Base-by-base conservation (phyloP, 495 filamentous ascomycete genomes). In the Glonium stellatum region DNA sequence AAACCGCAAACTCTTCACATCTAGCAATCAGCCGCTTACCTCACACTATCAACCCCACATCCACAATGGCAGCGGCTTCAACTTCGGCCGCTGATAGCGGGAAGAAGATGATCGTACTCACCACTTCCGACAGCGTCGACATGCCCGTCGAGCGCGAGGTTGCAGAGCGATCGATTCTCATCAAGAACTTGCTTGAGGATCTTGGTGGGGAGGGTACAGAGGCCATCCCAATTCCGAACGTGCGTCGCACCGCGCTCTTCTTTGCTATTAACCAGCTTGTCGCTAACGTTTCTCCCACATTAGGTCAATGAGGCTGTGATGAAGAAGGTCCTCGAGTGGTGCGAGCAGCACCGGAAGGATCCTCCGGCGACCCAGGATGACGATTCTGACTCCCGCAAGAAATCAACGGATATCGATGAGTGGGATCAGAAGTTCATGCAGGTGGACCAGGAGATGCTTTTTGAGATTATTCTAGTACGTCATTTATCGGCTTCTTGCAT, bases 341-440 rank as follows among this genome's bases (percentile, higher is more conserved):
- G 93, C 73, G 82, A 84, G 64, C 90, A 97, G 69, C 93, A 98
- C 82, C 86, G 87, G 72, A 82, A 82, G 68, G 93, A 98, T 72
- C 88, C 93, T 47, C 81, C 84, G 18, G 78, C 82, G 42, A 73
- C 83, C 42, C 78, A 83, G 55, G 89, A 92, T 54, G 93, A 98
- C 55, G 92, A 98, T 60, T 87, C 90, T 64, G 93, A 98, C 70
- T 87, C 82, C 39, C 89, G 95, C 62, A 96, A 96, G 80, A 96
- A 96, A 83, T 95, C 90, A 0, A 97, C 93, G 21, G 93, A 97
- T 54, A 98, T 98, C 67, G 93, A 97, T 42, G 93, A 98, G 76
- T 98, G 93, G 93, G 93, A 98, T 67, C 93, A 97, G 74, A 98
- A 98, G 73, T 98, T 97, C 73, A 98, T 97, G 93, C 93, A 97